Evolutionary conservation across 208 protist genomes (phyloP), one percentile per base, ranked within the genome.

Genomic region (Leishmania turanica): DNA sequence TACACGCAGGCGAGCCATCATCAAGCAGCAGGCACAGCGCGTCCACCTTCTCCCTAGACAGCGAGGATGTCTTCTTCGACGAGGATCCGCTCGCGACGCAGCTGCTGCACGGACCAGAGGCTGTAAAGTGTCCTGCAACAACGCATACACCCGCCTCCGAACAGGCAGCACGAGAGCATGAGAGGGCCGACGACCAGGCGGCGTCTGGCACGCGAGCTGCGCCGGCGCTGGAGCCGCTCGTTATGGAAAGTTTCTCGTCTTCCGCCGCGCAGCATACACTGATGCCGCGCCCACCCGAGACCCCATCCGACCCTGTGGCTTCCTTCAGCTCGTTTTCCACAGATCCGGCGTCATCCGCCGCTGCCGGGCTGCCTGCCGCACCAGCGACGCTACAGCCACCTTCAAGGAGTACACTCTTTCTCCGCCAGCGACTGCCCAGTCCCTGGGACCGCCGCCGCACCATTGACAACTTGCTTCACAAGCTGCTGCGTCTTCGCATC

Each of bases 31-130:
- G 31, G 11, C 5, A 42, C 45, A 68, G 54, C 56, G 40, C 45
- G 0, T 78, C 47, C 19, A 42, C 31, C 21, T 69, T 21, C 17
- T 31, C 40, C 6, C 13, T 7, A n/a, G 42, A 73, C 8, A 21
- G 15, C n/a, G 75, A 68, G 24, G 84, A 84, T 6, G n/a, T 84
- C 3, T 85, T 83, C 74, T 84, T 88, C 37, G 84, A 85, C 51
- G 81, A 84, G n/a, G 80, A 84, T 31, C 64, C 77, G 17, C 75
- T 88, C 19, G 51, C 65, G 40, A n/a, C 72, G 9, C 5, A 45
- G 72, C 27, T 54, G 1, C 6, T 76, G n/a, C 72, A 40, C 45
- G 19, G 8, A 73, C 45, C 45, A 19, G 69, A 31, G 27, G 8
- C 69, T 27, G 42, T 13, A 6, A 31, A 13, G 45, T 53, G 45